Conservation (phyloP, 2,329 filamentous ascomycete genomes). For the Ambrosiella cleistominuta region DNA sequence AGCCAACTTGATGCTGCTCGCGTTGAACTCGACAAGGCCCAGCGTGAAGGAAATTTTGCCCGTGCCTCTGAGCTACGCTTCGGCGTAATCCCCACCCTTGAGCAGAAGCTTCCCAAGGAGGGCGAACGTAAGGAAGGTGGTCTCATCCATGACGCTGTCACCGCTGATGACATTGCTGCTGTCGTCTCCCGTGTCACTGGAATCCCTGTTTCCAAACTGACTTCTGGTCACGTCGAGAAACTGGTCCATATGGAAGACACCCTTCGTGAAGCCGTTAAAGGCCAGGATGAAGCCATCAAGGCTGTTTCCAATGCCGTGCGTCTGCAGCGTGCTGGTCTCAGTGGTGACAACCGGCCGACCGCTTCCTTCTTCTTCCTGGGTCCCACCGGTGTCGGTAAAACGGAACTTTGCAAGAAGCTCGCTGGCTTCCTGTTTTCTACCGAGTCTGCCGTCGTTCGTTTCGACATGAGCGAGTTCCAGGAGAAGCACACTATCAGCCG, state of each 20-base stretch:
- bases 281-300: conserved; percentile 83
- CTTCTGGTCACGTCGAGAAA: conserved; percentile 85
- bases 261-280: conserved; percentile 65
- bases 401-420: conserved; percentile 90
- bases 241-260: conserved; percentile 90
- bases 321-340: conserved; percentile 81
- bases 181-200: conserved; percentile 86
- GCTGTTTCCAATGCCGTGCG: conserved; percentile 86
- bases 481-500: conserved; percentile 92
- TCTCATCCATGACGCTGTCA: conserved; percentile 87
- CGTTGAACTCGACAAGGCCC: conserved; percentile 71
- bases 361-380: conserved; percentile 97
- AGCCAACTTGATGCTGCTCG: conserved; percentile 74
- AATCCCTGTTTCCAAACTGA: conserved; percentile 82
- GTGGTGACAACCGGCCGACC: conserved; percentile 75
- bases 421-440: conserved; percentile 87
- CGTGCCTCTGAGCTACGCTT: conserved; percentile 85
- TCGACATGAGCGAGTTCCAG: conserved; percentile 97
- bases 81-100: conserved; percentile 64
- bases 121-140: conserved; percentile 27
- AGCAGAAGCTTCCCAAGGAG: conserved; percentile 65
- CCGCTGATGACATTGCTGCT: conserved; percentile 77
- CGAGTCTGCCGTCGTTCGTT: conserved; percentile 74
- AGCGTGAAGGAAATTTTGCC: conserved; percentile 74
- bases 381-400: conserved; percentile 92